Evolutionary conservation across 768 basidiomycete species (phyloP), one percentile per base, ranked within the genome.

Genomic region (Piloderma croceum): DNA sequence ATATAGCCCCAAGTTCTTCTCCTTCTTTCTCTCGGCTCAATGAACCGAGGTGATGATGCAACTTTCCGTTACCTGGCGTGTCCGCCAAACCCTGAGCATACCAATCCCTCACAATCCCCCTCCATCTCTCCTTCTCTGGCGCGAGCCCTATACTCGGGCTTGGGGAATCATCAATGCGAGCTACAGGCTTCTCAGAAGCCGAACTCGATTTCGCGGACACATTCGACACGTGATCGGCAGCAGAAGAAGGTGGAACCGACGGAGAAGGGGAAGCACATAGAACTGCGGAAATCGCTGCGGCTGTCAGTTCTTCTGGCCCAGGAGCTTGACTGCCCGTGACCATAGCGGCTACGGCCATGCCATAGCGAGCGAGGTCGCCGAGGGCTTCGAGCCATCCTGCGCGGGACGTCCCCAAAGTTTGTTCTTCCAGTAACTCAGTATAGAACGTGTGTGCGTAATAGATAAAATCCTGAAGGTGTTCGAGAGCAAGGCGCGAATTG

Each of bases 401-500:
- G 43, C 82, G 79, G 68, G 90, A 94, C 5, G 66, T 59, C 2
- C 59, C 63, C 33, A 98, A 73, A 1, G 68, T 71, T 7, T 74
- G 78, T 56, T 96, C 86, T 54, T 97, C 94, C 36, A 91, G 69
- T 3, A 98, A 74, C 27, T 82, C 80, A 0, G 91, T 84, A 65
- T 98, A 98, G 53, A 93, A 94, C 0, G 81, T 81, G 64, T 98
- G 98, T 0, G 94, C 87, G 49, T 90, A 96, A 52, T 92, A 90
- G 31, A 96, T 90, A 50, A 92, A 93, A 46, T 92, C 91, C 54
- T 90, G 87, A 1, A 98, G 76, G 44, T 91, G 87, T 46, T 99
- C 96, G 20, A 93, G 73, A 3, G 91, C 89, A 38, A 82, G 67
- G 6, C 65, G 65, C 3, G 74, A 76, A n/a, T n/a, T n/a, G n/a